Conservation (phyloP, 2,329 filamentous ascomycete genomes). For the Penicillium sp. region DNA sequence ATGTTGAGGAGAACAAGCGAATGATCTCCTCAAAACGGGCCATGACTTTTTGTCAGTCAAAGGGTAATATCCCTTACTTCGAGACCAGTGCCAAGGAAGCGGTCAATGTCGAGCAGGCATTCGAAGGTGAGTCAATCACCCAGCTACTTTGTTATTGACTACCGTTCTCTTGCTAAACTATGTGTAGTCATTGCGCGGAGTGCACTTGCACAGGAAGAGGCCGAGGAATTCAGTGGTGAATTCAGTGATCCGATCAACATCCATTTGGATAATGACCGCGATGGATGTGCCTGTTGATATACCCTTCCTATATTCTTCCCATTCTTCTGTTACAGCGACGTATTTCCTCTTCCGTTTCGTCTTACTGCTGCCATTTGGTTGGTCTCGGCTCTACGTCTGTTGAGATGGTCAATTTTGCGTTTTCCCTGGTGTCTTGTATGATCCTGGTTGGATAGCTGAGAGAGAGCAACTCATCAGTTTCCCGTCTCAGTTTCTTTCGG, state of each 20-base stretch:
- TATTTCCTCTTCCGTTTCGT: constrained; percentile 15
- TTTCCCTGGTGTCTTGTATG: constrained; percentile 13
- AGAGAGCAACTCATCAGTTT: not conserved
- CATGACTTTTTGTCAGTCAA: constrained; percentile 95
- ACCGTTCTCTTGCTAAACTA: constrained; percentile 4
- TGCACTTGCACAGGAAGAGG: constrained; percentile 92
- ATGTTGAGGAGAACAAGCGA: constrained; percentile 95
- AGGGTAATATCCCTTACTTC: constrained; percentile 96
- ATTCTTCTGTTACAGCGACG: constrained; percentile 28
- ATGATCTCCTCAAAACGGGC: constrained; percentile 95
- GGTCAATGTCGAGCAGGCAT: constrained; percentile 91
- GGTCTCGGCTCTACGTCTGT: constrained; percentile 13
- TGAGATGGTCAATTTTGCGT: constrained; percentile 14
- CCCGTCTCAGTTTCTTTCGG: not conserved
- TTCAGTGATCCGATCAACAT: constrained; percentile 99
- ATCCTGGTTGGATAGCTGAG: not conserved
- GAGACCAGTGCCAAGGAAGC: constrained; percentile 99
- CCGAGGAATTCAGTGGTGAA: constrained; percentile 94
- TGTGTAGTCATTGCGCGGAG: constrained; percentile 88
- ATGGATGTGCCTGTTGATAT: constrained; percentile 83
- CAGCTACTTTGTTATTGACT: not conserved
- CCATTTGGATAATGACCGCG: constrained; percentile 87
- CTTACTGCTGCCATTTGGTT: constrained; percentile 12
- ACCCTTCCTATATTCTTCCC: constrained; percentile 19
- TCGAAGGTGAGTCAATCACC: constrained; percentile 56